Evolutionary conservation across 1,139 yeast genomes (phyloP).

Genomic region (Lodderomyces elongisporus): DNA sequence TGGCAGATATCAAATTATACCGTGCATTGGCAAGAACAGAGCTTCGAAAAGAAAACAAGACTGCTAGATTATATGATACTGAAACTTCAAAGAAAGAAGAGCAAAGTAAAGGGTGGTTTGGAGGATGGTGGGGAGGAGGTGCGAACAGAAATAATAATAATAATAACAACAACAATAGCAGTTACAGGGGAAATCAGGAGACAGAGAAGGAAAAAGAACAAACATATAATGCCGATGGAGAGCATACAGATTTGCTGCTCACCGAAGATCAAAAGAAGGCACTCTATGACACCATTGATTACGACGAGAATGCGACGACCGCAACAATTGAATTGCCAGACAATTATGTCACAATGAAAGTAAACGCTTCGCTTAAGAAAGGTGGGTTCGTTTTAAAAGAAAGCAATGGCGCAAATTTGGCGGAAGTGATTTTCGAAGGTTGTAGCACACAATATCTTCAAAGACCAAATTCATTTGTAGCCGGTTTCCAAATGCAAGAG

Average conservation of each 20-base stretch:
- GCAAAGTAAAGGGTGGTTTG: slow-evolving; percentile 44
- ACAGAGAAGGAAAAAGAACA: slow-evolving; percentile 10
- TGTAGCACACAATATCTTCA: slow-evolving; percentile 70
- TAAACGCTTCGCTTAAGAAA: slow-evolving; percentile 62
- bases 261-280: slow-evolving; percentile 72
- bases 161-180: background rate
- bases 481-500: slow-evolving; percentile 72
- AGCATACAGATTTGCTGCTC: slow-evolving; percentile 32
- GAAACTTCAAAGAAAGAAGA: slow-evolving; percentile 12
- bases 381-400: slow-evolving; percentile 71
- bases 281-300: slow-evolving; percentile 89
- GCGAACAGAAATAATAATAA: slow-evolving; percentile 6
- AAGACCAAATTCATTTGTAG: slow-evolving; percentile 71
- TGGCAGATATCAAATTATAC: slow-evolving; percentile 80
- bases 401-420: slow-evolving; percentile 43
- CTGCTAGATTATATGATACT: slow-evolving; percentile 9
- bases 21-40: slow-evolving; percentile 73
- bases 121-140: slow-evolving; percentile 53
- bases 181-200: no score
- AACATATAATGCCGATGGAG: slow-evolving; percentile 8
- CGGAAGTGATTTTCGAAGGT: slow-evolving; percentile 78
- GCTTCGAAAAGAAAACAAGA: slow-evolving; percentile 48
- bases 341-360: slow-evolving; percentile 63
- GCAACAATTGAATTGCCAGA: slow-evolving; percentile 65
- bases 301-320: slow-evolving; percentile 59